A percentile compares a stretch with the other conserved stretches of the same genome.
phyloP scores from a whole-genome alignment of 179 eudicot genomes.

The Silene coronaria region DNA sequence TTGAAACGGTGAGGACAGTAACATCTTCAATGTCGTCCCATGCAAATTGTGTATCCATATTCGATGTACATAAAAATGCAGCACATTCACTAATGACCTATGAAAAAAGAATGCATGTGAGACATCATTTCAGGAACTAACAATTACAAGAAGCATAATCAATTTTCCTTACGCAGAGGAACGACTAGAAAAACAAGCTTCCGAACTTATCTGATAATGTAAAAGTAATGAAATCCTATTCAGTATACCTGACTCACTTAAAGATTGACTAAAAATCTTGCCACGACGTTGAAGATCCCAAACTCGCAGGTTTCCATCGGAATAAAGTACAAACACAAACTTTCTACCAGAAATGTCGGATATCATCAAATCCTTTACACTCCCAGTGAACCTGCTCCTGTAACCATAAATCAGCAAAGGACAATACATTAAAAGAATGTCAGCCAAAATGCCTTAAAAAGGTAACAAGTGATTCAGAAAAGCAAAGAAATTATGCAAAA shows the following conservation, averaged over 20 bases:
- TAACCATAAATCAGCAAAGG: conserved; percentile 21
- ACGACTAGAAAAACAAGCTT: background rate
- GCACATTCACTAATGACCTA: background rate
- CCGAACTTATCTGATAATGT: background rate
- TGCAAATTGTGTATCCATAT: background rate
- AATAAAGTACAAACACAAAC: conserved; percentile 72
- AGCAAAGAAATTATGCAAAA: background rate
- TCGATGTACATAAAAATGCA: background rate
- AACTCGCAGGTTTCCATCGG: conserved; percentile 65
- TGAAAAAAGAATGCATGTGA: background rate
- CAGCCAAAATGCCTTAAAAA: too few relatives aligned
- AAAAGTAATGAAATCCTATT: background rate
- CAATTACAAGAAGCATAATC: background rate
- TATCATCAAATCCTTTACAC: conserved; percentile 64
- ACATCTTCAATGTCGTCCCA: background rate
- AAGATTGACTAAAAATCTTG: conserved; percentile 55
- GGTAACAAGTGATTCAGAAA: background rate
- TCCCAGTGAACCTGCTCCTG: conserved; percentile 57
- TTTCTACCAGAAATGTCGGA: conserved; percentile 53
- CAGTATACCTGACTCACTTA: conserved; percentile 45
- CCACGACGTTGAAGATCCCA: conserved; percentile 66
- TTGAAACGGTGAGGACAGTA: background rate
- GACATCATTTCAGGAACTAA: background rate
- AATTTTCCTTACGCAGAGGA: background rate
- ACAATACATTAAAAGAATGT: too few relatives aligned